These are phyloP conservation scores for Dillenia turbinata DNA, from an alignment of 164 flowering plant species.

Conservation along the genomic window DNA sequence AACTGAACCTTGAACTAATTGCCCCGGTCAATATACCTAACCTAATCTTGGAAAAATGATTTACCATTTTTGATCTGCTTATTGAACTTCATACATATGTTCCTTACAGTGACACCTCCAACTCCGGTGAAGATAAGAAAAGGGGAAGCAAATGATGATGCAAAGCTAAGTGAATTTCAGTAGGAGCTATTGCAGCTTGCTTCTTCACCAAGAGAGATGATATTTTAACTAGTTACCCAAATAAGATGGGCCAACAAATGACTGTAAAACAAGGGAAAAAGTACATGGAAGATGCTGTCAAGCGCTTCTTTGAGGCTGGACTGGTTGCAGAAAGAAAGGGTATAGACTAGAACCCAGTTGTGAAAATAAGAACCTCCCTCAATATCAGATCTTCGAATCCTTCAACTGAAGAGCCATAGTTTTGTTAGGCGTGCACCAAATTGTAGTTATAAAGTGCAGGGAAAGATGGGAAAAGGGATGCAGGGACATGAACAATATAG, in stretches of 20 bases:
- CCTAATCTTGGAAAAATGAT: background rate
- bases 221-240: slow-evolving; percentile 31
- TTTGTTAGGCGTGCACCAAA: too few relatives aligned
- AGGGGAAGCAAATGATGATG: slow-evolving; percentile 43
- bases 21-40: slow-evolving; percentile 46
- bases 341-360: slow-evolving; percentile 43
- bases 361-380: slow-evolving; percentile 53
- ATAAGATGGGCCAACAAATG: slow-evolving; percentile 39
- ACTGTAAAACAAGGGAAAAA: slow-evolving; percentile 46
- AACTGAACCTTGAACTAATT: slow-evolving; percentile 70
- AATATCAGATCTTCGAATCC: slow-evolving; percentile 35
- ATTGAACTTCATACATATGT: background rate
- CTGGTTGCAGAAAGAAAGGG: slow-evolving; percentile 44
- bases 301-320: slow-evolving; percentile 51
- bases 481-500: too few relatives aligned
- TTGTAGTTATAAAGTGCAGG: too few relatives aligned
- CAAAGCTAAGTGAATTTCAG: slow-evolving; percentile 55
- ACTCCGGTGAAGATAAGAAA: slow-evolving; percentile 43
- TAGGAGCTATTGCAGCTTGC: slow-evolving; percentile 66
- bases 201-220: slow-evolving; percentile 52
- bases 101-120: slow-evolving; percentile 42
- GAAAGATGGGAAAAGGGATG: too few relatives aligned
- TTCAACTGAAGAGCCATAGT: background rate
- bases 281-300: slow-evolving; percentile 56
- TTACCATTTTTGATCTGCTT: background rate